Evolutionary conservation across 208 protist genomes (phyloP).

Genomic region (Balamuthia mandrillaris): DNA sequence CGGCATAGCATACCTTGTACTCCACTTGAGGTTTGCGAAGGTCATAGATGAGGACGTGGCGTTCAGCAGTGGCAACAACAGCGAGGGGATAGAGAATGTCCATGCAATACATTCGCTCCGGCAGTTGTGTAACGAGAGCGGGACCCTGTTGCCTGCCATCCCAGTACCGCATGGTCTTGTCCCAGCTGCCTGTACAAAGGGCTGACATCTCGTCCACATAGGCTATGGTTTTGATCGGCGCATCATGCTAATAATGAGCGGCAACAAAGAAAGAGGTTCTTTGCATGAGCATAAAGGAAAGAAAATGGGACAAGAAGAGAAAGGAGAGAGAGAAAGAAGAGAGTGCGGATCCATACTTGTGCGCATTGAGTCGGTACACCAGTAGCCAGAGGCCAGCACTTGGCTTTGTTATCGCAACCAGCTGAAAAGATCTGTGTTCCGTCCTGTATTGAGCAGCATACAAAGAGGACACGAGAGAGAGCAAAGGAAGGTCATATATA

Average conservation of each 20-base stretch:
- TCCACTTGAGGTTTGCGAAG: conserved; percentile 15
- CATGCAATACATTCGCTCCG: conserved; percentile 59
- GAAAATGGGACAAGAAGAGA: neutral
- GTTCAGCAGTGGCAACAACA: conserved; percentile 53
- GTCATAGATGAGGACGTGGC: conserved; percentile 50
- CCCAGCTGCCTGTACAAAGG: conserved; percentile 63
- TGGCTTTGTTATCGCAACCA: conserved; percentile 50
- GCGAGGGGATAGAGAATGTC: conserved; percentile 39
- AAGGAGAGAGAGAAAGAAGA: neutral
- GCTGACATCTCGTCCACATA: conserved; percentile 46
- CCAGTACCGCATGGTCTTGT: conserved; percentile 71
- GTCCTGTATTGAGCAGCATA: conserved; percentile 48
- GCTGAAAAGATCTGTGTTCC: conserved; percentile 49
- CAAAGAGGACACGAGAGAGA: no score
- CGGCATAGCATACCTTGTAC: conserved; percentile 38
- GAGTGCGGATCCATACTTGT: neutral
- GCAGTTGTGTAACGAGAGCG: conserved; percentile 4
- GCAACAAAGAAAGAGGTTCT: neutral
- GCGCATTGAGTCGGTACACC: conserved; percentile 37
- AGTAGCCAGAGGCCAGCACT: conserved; percentile 51
- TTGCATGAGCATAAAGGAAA: neutral
- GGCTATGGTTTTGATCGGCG: conserved; percentile 46
- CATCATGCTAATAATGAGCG: conserved; percentile 53
- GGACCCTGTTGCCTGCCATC: conserved; percentile 46
- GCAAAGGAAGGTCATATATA: no score